Conservation (phyloP, 371 early-diverging fungal species). For the Zopfochytrium polystomum region DNA sequence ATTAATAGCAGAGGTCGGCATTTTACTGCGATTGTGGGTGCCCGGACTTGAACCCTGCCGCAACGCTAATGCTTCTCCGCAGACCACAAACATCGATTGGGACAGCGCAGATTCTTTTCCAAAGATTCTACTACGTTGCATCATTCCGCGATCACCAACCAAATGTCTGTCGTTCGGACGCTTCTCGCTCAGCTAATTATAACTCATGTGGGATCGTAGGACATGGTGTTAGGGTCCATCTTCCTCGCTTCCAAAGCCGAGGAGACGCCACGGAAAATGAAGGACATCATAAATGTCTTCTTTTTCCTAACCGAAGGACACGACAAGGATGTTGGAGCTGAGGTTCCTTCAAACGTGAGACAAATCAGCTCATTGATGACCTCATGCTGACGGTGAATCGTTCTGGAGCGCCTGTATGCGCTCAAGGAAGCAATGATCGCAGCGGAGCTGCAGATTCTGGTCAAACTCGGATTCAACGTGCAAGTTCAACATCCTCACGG, state of each 20-base stretch:
- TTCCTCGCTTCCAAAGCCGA: conserved; percentile 90
- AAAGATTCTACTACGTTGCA: conserved; percentile 84
- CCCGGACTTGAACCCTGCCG: not conserved
- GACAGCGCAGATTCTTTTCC: conserved; percentile 91
- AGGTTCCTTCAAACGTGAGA: too few species aligned
- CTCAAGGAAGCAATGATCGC: conserved; percentile 73
- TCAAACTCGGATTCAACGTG: conserved; percentile 87
- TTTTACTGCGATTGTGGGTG: conserved; percentile 74
- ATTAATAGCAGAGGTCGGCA: conserved; percentile 77
- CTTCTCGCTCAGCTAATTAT: not conserved
- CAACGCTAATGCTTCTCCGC: conserved; percentile 3
- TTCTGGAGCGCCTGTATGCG: too few species aligned
- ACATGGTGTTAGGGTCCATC: conserved; percentile 78
- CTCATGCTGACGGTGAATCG: too few species aligned
- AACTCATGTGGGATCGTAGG: conserved; percentile 43
- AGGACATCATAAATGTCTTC: conserved; percentile 75
- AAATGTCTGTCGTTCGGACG: conserved; percentile 49
- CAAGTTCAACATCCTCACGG: conserved; percentile 94
- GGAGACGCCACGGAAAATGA: conserved; percentile 72
- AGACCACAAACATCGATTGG: conserved; percentile 94
- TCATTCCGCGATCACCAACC: conserved; percentile 69
- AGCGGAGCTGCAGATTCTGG: conserved; percentile 84
- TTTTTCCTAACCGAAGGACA: conserved; percentile 66
- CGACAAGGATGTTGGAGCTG: too few species aligned
- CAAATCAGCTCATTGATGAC: too few species aligned